Conservation (phyloP, 176 grass and related monocot genomes). For the Musa schizocarpa region DNA sequence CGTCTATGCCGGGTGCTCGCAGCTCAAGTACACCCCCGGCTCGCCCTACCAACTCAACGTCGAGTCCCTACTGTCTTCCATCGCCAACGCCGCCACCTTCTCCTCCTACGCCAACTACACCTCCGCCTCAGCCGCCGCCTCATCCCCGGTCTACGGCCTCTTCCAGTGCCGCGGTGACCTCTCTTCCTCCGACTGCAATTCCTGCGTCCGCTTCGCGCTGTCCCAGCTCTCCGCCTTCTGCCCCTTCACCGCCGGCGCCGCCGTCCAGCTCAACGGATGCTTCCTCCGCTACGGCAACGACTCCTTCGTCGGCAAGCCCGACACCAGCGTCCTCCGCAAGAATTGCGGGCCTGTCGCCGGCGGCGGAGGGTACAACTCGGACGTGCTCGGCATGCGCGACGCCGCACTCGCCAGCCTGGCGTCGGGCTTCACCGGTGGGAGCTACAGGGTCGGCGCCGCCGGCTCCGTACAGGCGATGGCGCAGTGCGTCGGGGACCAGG, state of each 20-base stretch:
- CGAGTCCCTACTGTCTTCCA: slow-evolving; percentile 65
- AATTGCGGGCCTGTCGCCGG: slow-evolving; percentile 42
- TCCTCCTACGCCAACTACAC: background rate
- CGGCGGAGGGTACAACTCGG: slow-evolving; percentile 29
- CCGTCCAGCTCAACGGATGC: slow-evolving; percentile 65
- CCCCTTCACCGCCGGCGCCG: slow-evolving; percentile 46
- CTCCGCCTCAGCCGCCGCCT: slow-evolving; percentile 23
- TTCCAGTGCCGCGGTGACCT: slow-evolving; percentile 94
- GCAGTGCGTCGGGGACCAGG: slow-evolving; percentile 85
- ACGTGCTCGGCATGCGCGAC: slow-evolving; percentile 44
- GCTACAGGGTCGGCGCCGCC: slow-evolving; percentile 47
- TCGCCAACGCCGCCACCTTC: slow-evolving; percentile 26
- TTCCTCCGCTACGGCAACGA: slow-evolving; percentile 82
- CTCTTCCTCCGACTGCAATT: slow-evolving; percentile 32
- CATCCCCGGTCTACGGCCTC: slow-evolving; percentile 31
- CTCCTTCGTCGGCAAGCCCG: slow-evolving; percentile 70
- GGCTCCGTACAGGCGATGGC: slow-evolving; percentile 77
- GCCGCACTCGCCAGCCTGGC: slow-evolving; percentile 51
- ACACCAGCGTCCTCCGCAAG: slow-evolving; percentile 66
- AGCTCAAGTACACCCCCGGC: slow-evolving; percentile 39
- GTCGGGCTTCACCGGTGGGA: slow-evolving; percentile 27
- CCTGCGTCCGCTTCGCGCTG: slow-evolving; percentile 58
- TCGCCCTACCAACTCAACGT: slow-evolving; percentile 49
- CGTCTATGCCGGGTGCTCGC: slow-evolving; percentile 77
- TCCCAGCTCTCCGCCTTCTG: slow-evolving; percentile 58